Base-by-base conservation (phyloP, 345 rosid genomes). In the Populus simonii region DNA sequence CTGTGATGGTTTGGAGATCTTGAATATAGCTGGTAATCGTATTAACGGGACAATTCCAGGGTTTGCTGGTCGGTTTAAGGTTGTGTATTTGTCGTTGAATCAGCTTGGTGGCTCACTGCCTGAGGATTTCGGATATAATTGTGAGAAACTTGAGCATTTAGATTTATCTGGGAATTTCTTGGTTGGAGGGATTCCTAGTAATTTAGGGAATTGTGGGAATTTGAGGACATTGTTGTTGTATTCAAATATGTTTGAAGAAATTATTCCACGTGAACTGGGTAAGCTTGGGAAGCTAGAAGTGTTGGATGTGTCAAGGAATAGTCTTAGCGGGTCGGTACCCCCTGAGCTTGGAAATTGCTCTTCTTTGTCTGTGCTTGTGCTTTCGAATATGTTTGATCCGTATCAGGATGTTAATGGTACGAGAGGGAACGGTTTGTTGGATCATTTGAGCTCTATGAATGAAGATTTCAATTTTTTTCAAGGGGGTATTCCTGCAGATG, bases 281-380 rank as follows among this genome's bases (percentile, higher is more conserved):
- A 86, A 76, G 81, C 94, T 94, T 59, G 75, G 79, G 83, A 90
- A 89, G 80, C 97, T 94, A 27, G 90, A 93, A 80, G 93, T 93
- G 67, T 84, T 94, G 85, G 98, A 94, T 84, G 88, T 94, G 47
- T 94, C 98, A 2, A 88, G 92, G 87, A 94, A 94, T 76, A 82
- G 86, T 76, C 92, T 94, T 51, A 90, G 97, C 59, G 90, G 98
- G 67, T 80, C 88, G 0, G 70, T 94, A 79, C 97, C 97, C n/a
- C 80, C 51, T 47, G 92, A 90, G 82, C 92, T 94, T 3, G 97
- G 97, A 74, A 89, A 87, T 22, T 94, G 97, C 81, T 84, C 88
- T 74, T 78, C 76, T 4, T 84, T 94, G 81, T 85, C 92, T 29
- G 90, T 93, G 73, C 90, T 94, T 38, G 97, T 94, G 74, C 89